Base-by-base conservation (phyloP, 768 basidiomycete species). In the Crepidotus variabilis region DNA sequence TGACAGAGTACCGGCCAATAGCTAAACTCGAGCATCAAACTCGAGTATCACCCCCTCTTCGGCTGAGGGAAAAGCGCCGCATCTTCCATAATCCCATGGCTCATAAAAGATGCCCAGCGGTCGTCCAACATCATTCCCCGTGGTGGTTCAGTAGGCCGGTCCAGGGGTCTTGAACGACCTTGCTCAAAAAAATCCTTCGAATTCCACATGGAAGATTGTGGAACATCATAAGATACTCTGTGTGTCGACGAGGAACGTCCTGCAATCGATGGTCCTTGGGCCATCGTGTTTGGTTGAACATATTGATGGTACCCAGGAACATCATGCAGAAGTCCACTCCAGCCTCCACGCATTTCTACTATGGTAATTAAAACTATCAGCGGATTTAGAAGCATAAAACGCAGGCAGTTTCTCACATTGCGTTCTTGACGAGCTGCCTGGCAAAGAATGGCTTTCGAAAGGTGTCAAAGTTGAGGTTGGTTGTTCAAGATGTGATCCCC, bases 21-120 rank as follows among this genome's bases (percentile, higher is more conserved):
- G 14, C 14, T 43, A 43, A 3, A 14, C 11, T 3, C 39, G 39
- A 43, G n/a, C n/a, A n/a, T n/a, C 39, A 43, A 20, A 5, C 39
- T 5, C 5, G 13, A 3, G 39, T 43, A 43, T 36, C 48, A 56
- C 20, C 16, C 35, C 45, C 57, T 54, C 18, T 58, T 56, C 33
- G 39, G 57, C 20, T 28, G 28, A 8, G 60, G 36, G 7, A 55
- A 56, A 23, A 55, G 35, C 21, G 50, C 34, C 4, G 20, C 53
- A 13, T 23, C 21, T 43, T 47, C 39, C 49, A 71, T 47, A 16
- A 72, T 61, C 46, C 60, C 65, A 52, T 71, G 69, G 56, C 68
- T 66, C 70, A 72, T 74, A 55, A 75, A 73, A n/a, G 71, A 72
- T 6, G 68, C 67, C 75, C 76, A 75, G 32, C 69, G 65, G 52